Evolutionary conservation across 1,284 basidiomycete genomes (phyloP).

Genomic region (Irpex sp.): DNA sequence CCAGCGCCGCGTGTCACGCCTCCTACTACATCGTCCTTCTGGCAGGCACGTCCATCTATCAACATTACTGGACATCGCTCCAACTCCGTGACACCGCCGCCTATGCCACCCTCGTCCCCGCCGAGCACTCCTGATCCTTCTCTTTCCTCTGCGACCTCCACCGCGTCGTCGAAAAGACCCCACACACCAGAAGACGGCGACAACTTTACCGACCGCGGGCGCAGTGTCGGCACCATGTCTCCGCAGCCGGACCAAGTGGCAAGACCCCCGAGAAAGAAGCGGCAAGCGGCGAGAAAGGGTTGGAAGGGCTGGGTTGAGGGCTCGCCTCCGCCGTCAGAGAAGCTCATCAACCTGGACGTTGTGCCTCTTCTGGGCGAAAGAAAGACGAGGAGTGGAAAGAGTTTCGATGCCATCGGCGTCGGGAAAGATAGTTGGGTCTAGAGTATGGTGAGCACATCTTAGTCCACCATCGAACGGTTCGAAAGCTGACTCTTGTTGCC

Average conservation of each 20-base stretch:
- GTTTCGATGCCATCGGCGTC: constrained; percentile 68
- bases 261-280: constrained; percentile 50
- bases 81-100: constrained; percentile 71
- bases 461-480: constrained; percentile 16
- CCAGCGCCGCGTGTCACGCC: constrained; percentile 15
- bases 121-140: constrained; percentile 71
- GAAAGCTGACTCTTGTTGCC: constrained; percentile 1
- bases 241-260: constrained; percentile 23
- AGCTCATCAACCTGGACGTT: constrained; percentile 73
- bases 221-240: constrained; percentile 25
- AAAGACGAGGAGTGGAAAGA: constrained; percentile 74
- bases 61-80: constrained; percentile 65
- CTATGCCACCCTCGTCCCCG: constrained; percentile 53
- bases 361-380: constrained; percentile 56
- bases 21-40: constrained; percentile 45
- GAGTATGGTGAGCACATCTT: constrained; percentile 22
- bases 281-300: constrained; percentile 68
- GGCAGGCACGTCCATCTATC: constrained; percentile 63
- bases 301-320: constrained; percentile 88
- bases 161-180: constrained; percentile 75
- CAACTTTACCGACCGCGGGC: constrained; percentile 25
- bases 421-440: constrained; percentile 52
- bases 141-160: constrained; percentile 65
- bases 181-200: constrained; percentile 57
- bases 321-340: constrained; percentile 74